Evolutionary conservation across 176 grass and related monocot genomes (phyloP), one percentile per base, ranked within the genome.

Genomic region (Zizania latifolia): DNA sequence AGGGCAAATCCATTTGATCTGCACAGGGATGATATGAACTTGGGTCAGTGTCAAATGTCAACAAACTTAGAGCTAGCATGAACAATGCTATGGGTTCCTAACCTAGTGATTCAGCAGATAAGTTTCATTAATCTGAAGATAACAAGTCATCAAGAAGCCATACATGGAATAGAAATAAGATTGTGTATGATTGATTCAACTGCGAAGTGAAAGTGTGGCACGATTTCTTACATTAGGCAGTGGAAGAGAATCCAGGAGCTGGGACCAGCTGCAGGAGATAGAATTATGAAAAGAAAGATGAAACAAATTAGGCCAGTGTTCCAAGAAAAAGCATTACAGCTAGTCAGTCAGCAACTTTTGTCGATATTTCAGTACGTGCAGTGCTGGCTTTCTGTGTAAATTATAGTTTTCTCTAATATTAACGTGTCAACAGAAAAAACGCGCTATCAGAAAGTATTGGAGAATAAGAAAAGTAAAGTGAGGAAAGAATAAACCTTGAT

Each of bases 1-100:
- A 69, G 92, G 96, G 57, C 92, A 99, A 76, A 99, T 99, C 96
- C 96, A 99, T 83, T 99, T 99, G 60, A 99, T 82, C 96, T 95
- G 86, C 83, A 86, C 41, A 33, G 57, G 53, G 13, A 82, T 78
- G 27, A 19, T 16, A 54, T 23, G 36, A 77, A 12, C 58, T 83
- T 54, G 4, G 51, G 58, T 43, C n/a, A n/a, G 57, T n/a, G n/a
- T n/a, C n/a, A n/a, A n/a, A n/a, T n/a, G n/a, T 56, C 53, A 60
- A 7, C 30, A 21, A 44, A 54, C 37, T 35, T 72, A 69, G 14
- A 77, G 46, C 46, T 78, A 78, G 71, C 82, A 65, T 29, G 80
- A 39, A 6, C 37, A 82, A 37, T 72, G 53, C 71, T n/a, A n/a
- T n/a, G n/a, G n/a, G n/a, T n/a, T n/a, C n/a, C n/a, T 70, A 61